Evolutionary conservation across 2,329 filamentous ascomycete species (phyloP).

Genomic region (Fusarium falciforme): DNA sequence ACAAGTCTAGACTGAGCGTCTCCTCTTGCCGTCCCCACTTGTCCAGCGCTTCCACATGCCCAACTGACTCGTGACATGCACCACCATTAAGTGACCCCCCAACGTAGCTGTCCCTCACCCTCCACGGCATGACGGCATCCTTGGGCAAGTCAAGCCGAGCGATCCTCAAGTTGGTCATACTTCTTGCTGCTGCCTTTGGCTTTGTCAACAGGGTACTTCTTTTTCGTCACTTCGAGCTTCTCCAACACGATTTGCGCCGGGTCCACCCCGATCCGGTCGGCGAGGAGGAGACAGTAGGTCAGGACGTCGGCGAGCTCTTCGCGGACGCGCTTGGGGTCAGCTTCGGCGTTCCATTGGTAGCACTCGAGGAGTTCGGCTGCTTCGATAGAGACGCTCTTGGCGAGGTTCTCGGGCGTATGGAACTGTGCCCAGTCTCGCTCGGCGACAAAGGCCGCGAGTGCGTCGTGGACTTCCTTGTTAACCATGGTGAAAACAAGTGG

Average conservation of each 20-base stretch:
- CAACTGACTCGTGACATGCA: not conserved
- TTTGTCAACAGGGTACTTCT: not conserved
- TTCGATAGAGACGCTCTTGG: constrained; percentile 15
- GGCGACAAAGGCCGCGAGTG: constrained; percentile 5
- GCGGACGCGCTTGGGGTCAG: constrained; percentile 10
- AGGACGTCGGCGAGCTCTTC: constrained; percentile 13
- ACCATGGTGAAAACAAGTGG: not conserved
- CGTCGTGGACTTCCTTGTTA: constrained; percentile 10
- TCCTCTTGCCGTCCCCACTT: not conserved
- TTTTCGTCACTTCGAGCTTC: not conserved
- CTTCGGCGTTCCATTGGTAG: constrained; percentile 10
- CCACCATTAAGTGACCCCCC: not conserved
- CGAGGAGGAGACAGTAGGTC: constrained; percentile 11
- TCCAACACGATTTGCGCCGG: not conserved
- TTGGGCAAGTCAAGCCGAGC: not conserved
- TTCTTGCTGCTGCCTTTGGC: not conserved
- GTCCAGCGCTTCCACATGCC: not conserved
- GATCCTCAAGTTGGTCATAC: constrained; percentile 9
- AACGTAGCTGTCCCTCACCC: not conserved
- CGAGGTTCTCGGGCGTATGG: constrained; percentile 12
- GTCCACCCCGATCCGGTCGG: not conserved
- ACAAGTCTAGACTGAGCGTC: not conserved
- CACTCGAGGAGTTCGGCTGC: constrained; percentile 14
- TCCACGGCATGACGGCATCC: constrained; percentile 9
- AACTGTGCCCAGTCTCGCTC: constrained; percentile 20